Evolutionary conservation across 495 filamentous ascomycete genomes (phyloP).

Genomic region (Cudoniella acicularis): DNA sequence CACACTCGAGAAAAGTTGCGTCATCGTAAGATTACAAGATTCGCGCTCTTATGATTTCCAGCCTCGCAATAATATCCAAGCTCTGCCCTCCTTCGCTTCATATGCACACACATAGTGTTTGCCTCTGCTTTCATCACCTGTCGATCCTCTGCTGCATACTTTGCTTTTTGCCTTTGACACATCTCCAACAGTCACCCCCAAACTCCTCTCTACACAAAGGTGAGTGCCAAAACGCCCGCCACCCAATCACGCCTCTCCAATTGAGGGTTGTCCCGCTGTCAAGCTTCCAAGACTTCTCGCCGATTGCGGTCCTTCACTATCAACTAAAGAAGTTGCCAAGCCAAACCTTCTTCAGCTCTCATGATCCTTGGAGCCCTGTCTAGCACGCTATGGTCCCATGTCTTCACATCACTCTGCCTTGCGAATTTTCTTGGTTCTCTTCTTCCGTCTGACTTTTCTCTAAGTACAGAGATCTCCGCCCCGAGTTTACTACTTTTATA

Average conservation of each 20-base stretch:
- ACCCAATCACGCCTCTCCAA: not conserved
- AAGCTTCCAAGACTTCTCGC: not conserved
- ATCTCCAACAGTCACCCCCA: slow-evolving; percentile 1
- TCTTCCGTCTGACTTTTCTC: not conserved
- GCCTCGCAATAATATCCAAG: no score
- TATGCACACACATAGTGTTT: not conserved
- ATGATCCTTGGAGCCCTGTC: not conserved
- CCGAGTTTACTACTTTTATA: not conserved
- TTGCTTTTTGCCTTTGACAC: slow-evolving; percentile 2
- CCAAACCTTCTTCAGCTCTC: slow-evolving; percentile 13
- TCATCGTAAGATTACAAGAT: no score
- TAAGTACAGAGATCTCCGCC: not conserved
- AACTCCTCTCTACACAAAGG: not conserved
- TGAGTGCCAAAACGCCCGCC: not conserved
- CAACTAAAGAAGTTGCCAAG: not conserved
- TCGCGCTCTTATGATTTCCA: no score
- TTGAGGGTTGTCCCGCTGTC: not conserved
- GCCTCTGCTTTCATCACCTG: not conserved
- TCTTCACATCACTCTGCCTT: not conserved
- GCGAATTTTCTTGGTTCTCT: not conserved
- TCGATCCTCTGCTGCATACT: not conserved
- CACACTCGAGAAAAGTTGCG: not conserved
- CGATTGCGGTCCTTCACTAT: not conserved
- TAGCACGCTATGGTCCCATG: not conserved
- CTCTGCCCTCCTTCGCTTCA: not conserved